These are phyloP conservation scores for Lactuca sativa DNA, from an alignment of 129 eudicot genomes.

Conservation along the genomic window DNA sequence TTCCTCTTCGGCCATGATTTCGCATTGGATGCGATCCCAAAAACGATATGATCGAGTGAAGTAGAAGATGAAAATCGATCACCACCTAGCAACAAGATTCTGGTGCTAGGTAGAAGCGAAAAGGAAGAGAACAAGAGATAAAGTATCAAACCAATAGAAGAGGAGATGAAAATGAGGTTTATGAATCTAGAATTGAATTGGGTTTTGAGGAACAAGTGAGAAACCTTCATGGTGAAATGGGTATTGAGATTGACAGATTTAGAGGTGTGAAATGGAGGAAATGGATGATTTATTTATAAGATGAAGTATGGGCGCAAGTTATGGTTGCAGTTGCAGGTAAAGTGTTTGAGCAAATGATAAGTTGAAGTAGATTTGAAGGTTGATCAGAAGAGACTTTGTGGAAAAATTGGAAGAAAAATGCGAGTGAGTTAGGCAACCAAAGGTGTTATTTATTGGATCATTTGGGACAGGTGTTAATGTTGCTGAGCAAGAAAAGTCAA, in stretches of 20 bases:
- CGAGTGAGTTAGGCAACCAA: slow-evolving; percentile 38
- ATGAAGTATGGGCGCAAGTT: slow-evolving; percentile 18
- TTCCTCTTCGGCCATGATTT: slow-evolving; percentile 55
- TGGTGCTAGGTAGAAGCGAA: slow-evolving; percentile 34
- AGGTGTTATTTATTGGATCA: slow-evolving; percentile 11
- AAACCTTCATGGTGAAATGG: slow-evolving; percentile 34
- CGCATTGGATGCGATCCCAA: slow-evolving; percentile 65
- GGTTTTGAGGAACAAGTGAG: slow-evolving; percentile 20
- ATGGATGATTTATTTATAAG: slow-evolving; percentile 9
- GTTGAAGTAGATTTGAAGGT: slow-evolving; percentile 37
- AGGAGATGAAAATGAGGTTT: slow-evolving; percentile 37
- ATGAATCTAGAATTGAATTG: slow-evolving; percentile 26
- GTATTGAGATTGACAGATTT: slow-evolving; percentile 3
- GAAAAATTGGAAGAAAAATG: slow-evolving; percentile 32
- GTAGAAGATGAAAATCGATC: slow-evolving; percentile 38
- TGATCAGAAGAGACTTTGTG: slow-evolving; percentile 15
- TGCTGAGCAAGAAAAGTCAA: slow-evolving; percentile 31
- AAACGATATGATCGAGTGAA: slow-evolving; percentile 58
- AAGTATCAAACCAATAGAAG: slow-evolving; percentile 30
- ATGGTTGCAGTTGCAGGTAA: slow-evolving; percentile 26
- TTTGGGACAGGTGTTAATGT: slow-evolving; percentile 33
- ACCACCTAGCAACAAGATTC: slow-evolving; percentile 23
- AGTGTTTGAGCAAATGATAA: slow-evolving; percentile 22
- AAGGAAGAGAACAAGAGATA: slow-evolving; percentile 38
- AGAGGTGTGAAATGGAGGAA: slow-evolving; percentile 17